Base-by-base conservation (phyloP, 2,329 filamentous ascomycete genomes). In the Fusarium newnesense region DNA sequence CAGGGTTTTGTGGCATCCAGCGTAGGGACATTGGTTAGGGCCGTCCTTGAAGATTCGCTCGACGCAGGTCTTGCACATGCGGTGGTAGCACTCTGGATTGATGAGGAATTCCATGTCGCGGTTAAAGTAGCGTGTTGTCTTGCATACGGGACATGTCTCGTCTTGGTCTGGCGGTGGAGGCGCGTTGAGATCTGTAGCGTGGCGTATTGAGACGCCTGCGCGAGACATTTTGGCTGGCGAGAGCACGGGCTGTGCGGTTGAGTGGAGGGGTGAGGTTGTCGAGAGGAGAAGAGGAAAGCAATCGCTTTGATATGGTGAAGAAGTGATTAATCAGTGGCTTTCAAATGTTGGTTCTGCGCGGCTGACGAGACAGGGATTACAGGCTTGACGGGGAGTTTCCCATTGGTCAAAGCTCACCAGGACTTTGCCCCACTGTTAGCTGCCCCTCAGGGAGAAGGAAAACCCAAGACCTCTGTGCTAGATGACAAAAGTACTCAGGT, bases 71-170 rank as follows among this genome's bases (percentile, higher is more conserved):
- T 94, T 93, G 87, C 96, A 99, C 94, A 99, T 98, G 76, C 94
- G 94, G 87, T 99, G 96, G 87, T 99, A 99, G 89, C 96, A 99
- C 87, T 97, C 95, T 13, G 96, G 94, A 82, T 98, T 98, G 85
- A 99, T 95, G 77, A 96, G 93, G 84, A 99, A 98, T 74, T 92
- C 89, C 89, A 99, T 95, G 84, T 95, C 92, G 69, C 91, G 92
- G 86, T 98, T 98, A 79, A 98, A 92, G 86, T 98, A 98, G 74
- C 95, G 94, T 68, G 94, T 94, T 67, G 95, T 97, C 85, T 98
- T 98, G 92, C 96, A 99, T 76, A 98, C 94, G 65, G 96, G 96
- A 85, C 96, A 99, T 80, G 95, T 93, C 83, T 98, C 95, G 75
- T 87, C 85, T 56, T 80, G 69, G 70, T 82, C 64, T 69, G 69